Conservation (phyloP, 768 basidiomycete genomes). For the Pleurotus pulmonarius region DNA sequence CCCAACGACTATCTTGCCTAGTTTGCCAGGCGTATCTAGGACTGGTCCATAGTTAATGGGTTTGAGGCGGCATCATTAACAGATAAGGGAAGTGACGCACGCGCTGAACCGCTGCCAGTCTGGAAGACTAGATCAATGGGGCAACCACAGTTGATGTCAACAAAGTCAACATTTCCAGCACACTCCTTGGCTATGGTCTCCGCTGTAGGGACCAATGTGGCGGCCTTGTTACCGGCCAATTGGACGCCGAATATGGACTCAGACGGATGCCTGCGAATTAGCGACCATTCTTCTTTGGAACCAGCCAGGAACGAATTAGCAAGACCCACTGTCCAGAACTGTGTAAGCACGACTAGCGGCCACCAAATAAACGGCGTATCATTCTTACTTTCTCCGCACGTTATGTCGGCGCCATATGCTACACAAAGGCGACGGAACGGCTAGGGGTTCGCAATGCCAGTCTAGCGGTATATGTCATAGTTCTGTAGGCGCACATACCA, state of each 20-base stretch:
- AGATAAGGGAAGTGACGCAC: slow-evolving; percentile 41
- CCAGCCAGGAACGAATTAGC: slow-evolving; percentile 84
- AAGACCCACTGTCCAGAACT: slow-evolving; percentile 68
- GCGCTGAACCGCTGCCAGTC: slow-evolving; percentile 83
- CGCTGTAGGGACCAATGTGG: slow-evolving; percentile 71
- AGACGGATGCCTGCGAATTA: slow-evolving; percentile 84
- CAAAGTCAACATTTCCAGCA: slow-evolving; percentile 72
- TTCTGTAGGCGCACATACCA: slow-evolving; percentile 41
- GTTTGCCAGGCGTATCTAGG: slow-evolving; percentile 74
- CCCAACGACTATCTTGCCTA: slow-evolving; percentile 84
- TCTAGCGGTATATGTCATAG: slow-evolving; percentile 17
- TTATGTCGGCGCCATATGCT: slow-evolving; percentile 87
- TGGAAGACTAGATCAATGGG: slow-evolving; percentile 97
- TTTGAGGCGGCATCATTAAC: slow-evolving; percentile 3
- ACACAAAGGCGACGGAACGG: slow-evolving; percentile 93
- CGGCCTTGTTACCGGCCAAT: slow-evolving; percentile 85
- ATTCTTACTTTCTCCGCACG: slow-evolving; percentile 83
- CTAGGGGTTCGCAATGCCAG: slow-evolving; percentile 28
- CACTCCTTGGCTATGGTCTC: slow-evolving; percentile 77
- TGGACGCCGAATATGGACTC: slow-evolving; percentile 90
- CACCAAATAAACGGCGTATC: neutral
- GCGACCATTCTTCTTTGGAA: slow-evolving; percentile 89
- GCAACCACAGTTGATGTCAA: slow-evolving; percentile 95
- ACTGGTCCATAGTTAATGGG: slow-evolving; percentile 41
- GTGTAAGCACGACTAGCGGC: slow-evolving; percentile 4